Percentiles rank a stretch among this genome's conserved stretches.
phyloP scores from a whole-genome alignment of 2,329 filamentous ascomycete genomes.

The Alternaria novae-zelandiae region DNA sequence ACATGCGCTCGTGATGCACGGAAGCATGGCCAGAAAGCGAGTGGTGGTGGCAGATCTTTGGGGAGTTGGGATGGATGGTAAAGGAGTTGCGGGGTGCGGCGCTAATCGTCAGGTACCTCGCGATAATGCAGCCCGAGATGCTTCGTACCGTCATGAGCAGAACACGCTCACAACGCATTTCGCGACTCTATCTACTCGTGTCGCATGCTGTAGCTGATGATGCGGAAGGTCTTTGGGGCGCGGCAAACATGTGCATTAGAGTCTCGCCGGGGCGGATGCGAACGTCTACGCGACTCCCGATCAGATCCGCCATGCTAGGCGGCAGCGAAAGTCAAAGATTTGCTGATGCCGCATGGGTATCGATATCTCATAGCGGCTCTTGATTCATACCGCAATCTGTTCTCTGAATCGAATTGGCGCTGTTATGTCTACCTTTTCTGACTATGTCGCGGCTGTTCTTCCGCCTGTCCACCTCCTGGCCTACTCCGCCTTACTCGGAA shows the following conservation, averaged over 20 bases:
- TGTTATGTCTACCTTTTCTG: background rate
- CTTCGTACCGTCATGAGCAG: background rate
- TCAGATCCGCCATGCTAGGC: background rate
- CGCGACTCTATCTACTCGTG: background rate
- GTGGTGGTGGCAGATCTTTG: background rate
- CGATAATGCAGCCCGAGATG: slow-evolving; percentile 18
- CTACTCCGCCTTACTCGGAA: slow-evolving; percentile 51
- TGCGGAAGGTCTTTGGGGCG: background rate
- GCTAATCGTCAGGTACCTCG: slow-evolving; percentile 20
- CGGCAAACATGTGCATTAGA: background rate
- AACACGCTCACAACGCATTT: background rate
- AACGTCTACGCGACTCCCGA: background rate
- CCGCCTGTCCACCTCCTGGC: slow-evolving; percentile 47
- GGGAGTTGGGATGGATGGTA: background rate
- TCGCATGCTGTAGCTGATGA: background rate
- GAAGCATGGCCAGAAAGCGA: background rate
- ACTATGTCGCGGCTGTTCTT: slow-evolving; percentile 8
- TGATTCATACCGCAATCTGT: too few relatives aligned
- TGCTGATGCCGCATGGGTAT: background rate
- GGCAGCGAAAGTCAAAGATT: slow-evolving; percentile 5
- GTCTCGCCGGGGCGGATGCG: background rate
- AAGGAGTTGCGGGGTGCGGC: slow-evolving; percentile 13
- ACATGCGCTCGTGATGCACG: background rate
- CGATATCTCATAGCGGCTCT: too few relatives aligned
- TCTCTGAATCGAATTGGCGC: background rate